phyloP scores from a whole-genome alignment of 306 rosid species.

The Fragaria nilgerrensis region DNA sequence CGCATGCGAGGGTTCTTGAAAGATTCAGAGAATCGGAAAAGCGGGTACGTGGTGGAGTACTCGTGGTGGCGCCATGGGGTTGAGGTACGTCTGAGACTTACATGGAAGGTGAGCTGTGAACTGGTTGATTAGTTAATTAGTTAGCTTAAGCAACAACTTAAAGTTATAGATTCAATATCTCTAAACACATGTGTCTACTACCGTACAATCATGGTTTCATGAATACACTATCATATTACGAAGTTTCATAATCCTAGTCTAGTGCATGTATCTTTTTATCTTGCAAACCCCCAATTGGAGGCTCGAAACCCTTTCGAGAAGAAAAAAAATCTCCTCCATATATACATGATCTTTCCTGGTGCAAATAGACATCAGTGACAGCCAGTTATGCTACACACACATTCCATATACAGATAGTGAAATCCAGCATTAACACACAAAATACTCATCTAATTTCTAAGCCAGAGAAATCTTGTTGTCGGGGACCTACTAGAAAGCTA shows the following conservation, averaged over 20 bases:
- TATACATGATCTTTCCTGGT: background rate
- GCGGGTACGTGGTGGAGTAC: too few species aligned
- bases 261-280: background rate
- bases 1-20: too few species aligned
- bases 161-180: too few species aligned
- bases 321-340: background rate
- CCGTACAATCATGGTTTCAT: background rate
- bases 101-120: too few species aligned
- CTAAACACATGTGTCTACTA: too few species aligned
- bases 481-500: constrained; percentile 15
- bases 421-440: constrained; percentile 10
- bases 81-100: too few species aligned
- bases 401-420: constrained; percentile 1
- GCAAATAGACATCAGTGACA: background rate
- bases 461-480: constrained; percentile 1
- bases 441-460: constrained; percentile 8
- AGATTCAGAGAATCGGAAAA: too few species aligned
- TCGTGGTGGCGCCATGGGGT: too few species aligned
- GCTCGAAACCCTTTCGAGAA: background rate
- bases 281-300: background rate
- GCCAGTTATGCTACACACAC: background rate
- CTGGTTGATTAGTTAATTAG: too few species aligned
- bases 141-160: too few species aligned
- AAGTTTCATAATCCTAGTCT: background rate
- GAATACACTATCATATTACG: background rate